Conservation (phyloP, 345 rosid species). For the Pistacia atlantica region DNA sequence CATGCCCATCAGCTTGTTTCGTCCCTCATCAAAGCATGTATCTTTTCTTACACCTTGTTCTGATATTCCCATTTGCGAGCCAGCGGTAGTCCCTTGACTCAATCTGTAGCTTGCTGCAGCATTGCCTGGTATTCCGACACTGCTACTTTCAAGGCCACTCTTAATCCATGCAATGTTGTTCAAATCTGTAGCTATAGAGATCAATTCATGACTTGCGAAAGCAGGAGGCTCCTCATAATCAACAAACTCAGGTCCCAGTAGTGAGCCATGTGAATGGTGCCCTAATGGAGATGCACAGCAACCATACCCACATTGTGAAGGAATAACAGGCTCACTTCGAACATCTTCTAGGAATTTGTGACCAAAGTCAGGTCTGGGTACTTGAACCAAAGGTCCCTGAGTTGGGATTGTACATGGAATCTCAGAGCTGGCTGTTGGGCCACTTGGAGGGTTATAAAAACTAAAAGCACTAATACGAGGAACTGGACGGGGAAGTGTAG, state of each 20-base stretch:
- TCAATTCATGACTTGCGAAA: constrained; percentile 64
- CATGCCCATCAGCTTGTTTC: constrained; percentile 49
- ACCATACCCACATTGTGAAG: constrained; percentile 72
- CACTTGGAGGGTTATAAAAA: constrained; percentile 46
- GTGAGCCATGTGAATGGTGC: constrained; percentile 31
- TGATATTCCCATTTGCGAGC: constrained; percentile 38
- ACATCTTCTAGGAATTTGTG: constrained; percentile 58
- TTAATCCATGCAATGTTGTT: constrained; percentile 87
- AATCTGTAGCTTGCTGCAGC: constrained; percentile 19
- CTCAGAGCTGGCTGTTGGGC: constrained; percentile 34
- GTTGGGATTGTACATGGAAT: constrained; percentile 39
- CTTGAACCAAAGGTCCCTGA: constrained; percentile 57
- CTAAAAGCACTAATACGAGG: constrained; percentile 76
- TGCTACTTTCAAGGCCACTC: constrained; percentile 64
- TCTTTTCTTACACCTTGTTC: constrained; percentile 42
- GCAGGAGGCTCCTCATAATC: constrained; percentile 69
- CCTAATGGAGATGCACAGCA: constrained; percentile 51
- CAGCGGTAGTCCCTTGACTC: constrained; percentile 27
- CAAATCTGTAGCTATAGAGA: constrained; percentile 79
- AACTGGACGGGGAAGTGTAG: constrained; percentile 48
- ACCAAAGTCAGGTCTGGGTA: constrained; percentile 47
- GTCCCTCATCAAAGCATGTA: constrained; percentile 43
- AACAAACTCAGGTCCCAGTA: constrained; percentile 83
- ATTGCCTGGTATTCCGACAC: constrained; percentile 21
- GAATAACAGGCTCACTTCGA: constrained; percentile 51